Base-by-base conservation (phyloP, 352 stramenopile species). In the Pythium periplocum region DNA sequence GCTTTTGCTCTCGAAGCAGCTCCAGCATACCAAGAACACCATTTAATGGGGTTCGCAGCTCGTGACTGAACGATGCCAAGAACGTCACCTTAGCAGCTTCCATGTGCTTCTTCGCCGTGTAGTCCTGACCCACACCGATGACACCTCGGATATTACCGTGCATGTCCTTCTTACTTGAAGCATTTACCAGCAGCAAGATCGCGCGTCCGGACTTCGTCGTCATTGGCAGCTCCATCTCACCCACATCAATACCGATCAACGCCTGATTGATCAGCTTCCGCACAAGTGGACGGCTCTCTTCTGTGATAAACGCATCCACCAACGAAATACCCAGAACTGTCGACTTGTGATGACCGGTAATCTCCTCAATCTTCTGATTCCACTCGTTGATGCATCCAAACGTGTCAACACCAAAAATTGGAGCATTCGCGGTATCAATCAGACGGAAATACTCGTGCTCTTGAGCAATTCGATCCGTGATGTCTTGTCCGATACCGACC, bases 41-140 rank as follows among this genome's bases (percentile, higher is more conserved):
- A 43, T 94, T 94, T 48, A 94, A 48, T 8, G 83, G 83, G 2
- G 83, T 94, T 4, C 83, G 78, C 56, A 94, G 42, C 34, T 94
- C 83, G 52, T 94, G 83, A 54, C 81, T 92, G 55, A 94, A 92
- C 0, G 81, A 92, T 6, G 83, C 83, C 45, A 94, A 56, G 55
- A 94, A 94, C 12, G 87, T 92, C 35, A 92, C 82, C 53, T 91
- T 92, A 0, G 81, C 81, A 45, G 81, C 80, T 55, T 94, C 81
- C 83, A 91, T 92, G 47, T 92, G 79, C 53, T 92, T 92, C 17
- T 81, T 71, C 2, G 81, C 83, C 6, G 93, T 97, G 55, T 98
- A 92, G 64, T 98, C 92, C 68, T 98, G 90, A 9, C 86, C 89
- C 42, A 98, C 87, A 57, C 83, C 84, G 47, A 98, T 95, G 31